Evolutionary conservation across 2,329 filamentous ascomycete genomes (phyloP), one percentile per base, ranked within the genome.

Genomic region (Didymella sp.): DNA sequence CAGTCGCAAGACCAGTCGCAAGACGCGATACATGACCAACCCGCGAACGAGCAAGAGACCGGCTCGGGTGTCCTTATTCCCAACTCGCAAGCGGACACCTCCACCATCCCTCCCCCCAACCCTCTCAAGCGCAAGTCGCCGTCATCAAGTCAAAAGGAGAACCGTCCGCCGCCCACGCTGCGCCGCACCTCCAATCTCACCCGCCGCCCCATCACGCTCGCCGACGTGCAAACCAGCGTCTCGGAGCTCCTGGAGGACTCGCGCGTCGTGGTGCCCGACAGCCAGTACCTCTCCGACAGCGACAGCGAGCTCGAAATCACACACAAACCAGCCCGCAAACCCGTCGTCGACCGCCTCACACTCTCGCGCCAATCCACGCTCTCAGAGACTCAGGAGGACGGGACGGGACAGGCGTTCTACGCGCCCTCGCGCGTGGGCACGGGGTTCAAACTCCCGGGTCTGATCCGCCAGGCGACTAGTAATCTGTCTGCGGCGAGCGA

Each of bases 161-260:
- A 76, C 52, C 74, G 74, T n/a, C 80, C 83, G 7, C 82, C 85
- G 25, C 82, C 87, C n/a, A 76, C 85, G 59, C 74, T 84, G 46
- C 86, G 89, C 47, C 86, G 89, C 40, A 88, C 85, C 17, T 78
- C 77, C 42, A 78, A 75, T 52, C 82, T 80, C 49, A 86, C 61
- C 4, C 67, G 85, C 74, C 92, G 88, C 67, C 91, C 92, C 0
- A 82, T 88, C 5, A 90, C 88, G 17, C 80, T 96, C 9, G 86
- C 87, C 25, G 91, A 97, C 69, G 89, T 97, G 60, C 87, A 92
- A 54, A 87, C 94, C 73, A 91, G 90, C 0, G 80, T 97, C 6
- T 96, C 91, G 4, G 90, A 89, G 74, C 83, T 97, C 9, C 87
- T 96, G 15, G 92, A 96, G 48, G 84, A 85, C 35, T 81, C 81